Evolutionary conservation across 768 basidiomycete genomes (phyloP).

Genomic region (Candolleomyces eurysporus): DNA sequence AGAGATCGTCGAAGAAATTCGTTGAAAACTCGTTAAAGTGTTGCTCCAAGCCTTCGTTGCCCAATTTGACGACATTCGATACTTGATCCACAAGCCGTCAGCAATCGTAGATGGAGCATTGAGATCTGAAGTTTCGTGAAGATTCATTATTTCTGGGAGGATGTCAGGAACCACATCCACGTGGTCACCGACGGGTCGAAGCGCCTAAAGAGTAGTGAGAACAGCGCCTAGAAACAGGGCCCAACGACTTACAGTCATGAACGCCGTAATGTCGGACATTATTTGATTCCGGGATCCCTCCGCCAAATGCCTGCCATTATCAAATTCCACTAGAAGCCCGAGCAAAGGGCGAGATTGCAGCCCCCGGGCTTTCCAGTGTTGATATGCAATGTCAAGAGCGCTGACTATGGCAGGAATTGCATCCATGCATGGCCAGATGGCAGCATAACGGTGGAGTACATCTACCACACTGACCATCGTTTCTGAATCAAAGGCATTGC

Average conservation of each 20-base stretch:
- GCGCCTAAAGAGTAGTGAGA: slow-evolving; percentile 32
- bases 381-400: slow-evolving; percentile 61
- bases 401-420: slow-evolving; percentile 50
- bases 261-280: slow-evolving; percentile 55
- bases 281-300: slow-evolving; percentile 57
- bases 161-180: slow-evolving; percentile 43
- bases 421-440: slow-evolving; percentile 80
- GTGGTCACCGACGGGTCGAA: slow-evolving; percentile 42
- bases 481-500: slow-evolving; percentile 48
- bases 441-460: slow-evolving; percentile 65
- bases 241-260: slow-evolving; percentile 52
- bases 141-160: slow-evolving; percentile 63
- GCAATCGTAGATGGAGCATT: slow-evolving; percentile 71
- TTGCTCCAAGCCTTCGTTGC: slow-evolving; percentile 86
- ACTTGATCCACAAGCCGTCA: slow-evolving; percentile 80
- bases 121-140: slow-evolving; percentile 55
- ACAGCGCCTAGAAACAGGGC: neutral
- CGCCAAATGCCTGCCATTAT: slow-evolving; percentile 56
- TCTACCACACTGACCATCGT: slow-evolving; percentile 64
- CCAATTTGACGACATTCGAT: slow-evolving; percentile 70
- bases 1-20: slow-evolving; percentile 55
- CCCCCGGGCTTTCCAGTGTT: slow-evolving; percentile 62
- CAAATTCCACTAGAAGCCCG: slow-evolving; percentile 63
- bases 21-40: slow-evolving; percentile 69
- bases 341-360: slow-evolving; percentile 64